Conservation (phyloP, 1,284 basidiomycete species). For the Cryptococcus sp. region DNA sequence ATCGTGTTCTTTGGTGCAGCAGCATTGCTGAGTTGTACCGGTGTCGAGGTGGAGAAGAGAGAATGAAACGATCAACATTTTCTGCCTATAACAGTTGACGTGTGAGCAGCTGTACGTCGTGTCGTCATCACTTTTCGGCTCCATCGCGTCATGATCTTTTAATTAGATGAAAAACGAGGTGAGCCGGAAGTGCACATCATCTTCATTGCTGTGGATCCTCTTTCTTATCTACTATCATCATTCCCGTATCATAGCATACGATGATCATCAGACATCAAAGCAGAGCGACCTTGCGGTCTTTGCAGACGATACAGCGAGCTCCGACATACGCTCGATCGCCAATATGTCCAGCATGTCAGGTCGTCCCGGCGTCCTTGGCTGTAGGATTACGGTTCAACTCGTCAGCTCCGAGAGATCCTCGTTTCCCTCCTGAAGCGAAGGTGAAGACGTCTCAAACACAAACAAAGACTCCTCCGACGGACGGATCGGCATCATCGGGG, state of each 20-base stretch:
- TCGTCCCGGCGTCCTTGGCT: background rate
- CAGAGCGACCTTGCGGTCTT: background rate
- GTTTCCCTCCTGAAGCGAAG: background rate
- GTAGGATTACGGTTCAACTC: background rate
- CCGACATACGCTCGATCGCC: background rate
- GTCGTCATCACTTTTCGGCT: background rate
- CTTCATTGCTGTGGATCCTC: background rate
- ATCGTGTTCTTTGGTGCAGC: conserved; percentile 6
- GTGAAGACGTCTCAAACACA: background rate
- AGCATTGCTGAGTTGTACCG: background rate
- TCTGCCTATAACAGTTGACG: no score
- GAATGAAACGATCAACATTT: background rate
- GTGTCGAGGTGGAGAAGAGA: background rate
- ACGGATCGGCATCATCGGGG: background rate
- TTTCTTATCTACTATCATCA: background rate
- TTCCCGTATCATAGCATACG: background rate
- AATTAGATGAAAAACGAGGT: no score
- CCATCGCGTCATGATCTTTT: no score
- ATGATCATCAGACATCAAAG: conserved; percentile 16
- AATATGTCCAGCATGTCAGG: background rate
- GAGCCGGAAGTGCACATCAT: no score
- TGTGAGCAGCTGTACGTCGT: background rate
- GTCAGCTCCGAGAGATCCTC: background rate
- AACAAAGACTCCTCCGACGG: no score
- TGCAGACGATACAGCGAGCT: conserved; percentile 1